Conservation (phyloP, 768 basidiomycete species). For the Lactifluus piperatus region DNA sequence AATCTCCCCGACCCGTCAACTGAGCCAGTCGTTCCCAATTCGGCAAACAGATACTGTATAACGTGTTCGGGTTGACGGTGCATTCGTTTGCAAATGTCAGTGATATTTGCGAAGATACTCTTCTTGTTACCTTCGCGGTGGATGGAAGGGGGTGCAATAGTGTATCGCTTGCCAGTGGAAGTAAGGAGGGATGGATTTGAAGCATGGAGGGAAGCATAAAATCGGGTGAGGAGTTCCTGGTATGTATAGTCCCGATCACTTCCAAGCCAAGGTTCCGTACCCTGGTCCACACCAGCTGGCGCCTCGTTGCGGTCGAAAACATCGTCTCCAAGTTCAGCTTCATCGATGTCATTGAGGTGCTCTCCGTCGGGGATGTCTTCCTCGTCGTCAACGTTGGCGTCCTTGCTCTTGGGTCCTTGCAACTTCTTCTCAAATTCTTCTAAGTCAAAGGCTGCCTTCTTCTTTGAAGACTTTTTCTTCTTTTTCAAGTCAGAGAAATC, state of each 20-base stretch:
- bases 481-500: constrained; percentile 97
- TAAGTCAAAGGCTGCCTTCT: constrained; percentile 83
- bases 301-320: constrained; percentile 52
- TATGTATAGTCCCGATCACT: constrained; percentile 97
- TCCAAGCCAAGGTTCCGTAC: constrained; percentile 82
- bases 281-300: constrained; percentile 57
- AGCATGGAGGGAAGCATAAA: constrained; percentile 84
- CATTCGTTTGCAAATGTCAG: constrained; percentile 98
- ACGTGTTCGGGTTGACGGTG: constrained; percentile 97
- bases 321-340: constrained; percentile 83
- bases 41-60: constrained; percentile 93
- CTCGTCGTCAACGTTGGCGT: constrained; percentile 43
- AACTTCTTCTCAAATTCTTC: constrained; percentile 95
- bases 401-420: constrained; percentile 58
- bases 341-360: constrained; percentile 62
- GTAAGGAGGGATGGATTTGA: constrained; percentile 88
- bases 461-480: constrained; percentile 83
- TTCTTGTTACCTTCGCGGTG: constrained; percentile 96
- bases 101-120: constrained; percentile 92
- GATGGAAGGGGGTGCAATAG: constrained; percentile 91
- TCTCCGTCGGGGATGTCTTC: constrained; percentile 54
- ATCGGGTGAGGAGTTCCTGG: constrained; percentile 89
- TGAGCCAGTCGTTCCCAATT: constrained; percentile 96
- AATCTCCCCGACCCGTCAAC: constrained; percentile 88
- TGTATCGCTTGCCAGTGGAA: constrained; percentile 87